A percentile compares a stretch with the other conserved stretches of the same genome.
These are phyloP conservation scores for Trametes maxima DNA, from an alignment of 768 basidiomycete genomes.

Conservation along the genomic window DNA sequence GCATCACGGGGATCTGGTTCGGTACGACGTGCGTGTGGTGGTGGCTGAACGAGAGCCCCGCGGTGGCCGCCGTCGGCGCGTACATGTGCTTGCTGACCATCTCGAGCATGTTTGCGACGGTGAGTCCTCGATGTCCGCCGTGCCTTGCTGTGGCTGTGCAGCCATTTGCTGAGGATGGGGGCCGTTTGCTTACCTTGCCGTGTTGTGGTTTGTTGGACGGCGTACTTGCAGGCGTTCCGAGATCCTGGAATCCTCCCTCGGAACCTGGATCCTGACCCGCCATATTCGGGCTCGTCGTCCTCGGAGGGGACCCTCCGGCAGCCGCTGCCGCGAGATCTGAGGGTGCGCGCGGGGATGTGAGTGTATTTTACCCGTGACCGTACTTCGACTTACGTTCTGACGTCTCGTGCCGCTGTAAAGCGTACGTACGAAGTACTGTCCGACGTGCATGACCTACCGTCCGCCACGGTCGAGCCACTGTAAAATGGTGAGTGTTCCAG, in stretches of 20 bases:
- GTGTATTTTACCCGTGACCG: slow-evolving; percentile 32
- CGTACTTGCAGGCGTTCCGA: slow-evolving; percentile 57
- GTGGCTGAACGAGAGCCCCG: slow-evolving; percentile 80
- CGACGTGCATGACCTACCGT: slow-evolving; percentile 90
- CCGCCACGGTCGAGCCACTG: slow-evolving; percentile 96
- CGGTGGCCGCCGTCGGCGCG: slow-evolving; percentile 65
- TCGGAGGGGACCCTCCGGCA: slow-evolving; percentile 62
- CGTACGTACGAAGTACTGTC: slow-evolving; percentile 91
- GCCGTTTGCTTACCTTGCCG: slow-evolving; percentile 9
- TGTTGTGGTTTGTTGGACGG: slow-evolving; percentile 17
- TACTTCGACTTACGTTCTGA: not conserved
- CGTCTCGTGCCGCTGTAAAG: slow-evolving; percentile 41
- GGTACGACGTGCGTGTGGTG: slow-evolving; percentile 88
- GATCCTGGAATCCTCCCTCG: slow-evolving; percentile 92
- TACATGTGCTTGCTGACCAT: slow-evolving; percentile 68
- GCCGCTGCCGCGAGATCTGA: slow-evolving; percentile 81
- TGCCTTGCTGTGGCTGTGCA: slow-evolving; percentile 23
- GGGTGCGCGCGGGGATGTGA: slow-evolving; percentile 76
- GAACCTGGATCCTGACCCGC: slow-evolving; percentile 83
- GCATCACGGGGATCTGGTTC: slow-evolving; percentile 81
- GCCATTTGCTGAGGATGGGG: slow-evolving; percentile 13
- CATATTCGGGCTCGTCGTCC: slow-evolving; percentile 62
- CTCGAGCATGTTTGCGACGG: slow-evolving; percentile 76
- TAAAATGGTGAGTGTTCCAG: slow-evolving; percentile 66
- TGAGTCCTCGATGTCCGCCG: slow-evolving; percentile 38